These are phyloP conservation scores for Rhodotorula sp. DNA, from an alignment of 1,284 basidiomycete genomes.

Conservation along the genomic window DNA sequence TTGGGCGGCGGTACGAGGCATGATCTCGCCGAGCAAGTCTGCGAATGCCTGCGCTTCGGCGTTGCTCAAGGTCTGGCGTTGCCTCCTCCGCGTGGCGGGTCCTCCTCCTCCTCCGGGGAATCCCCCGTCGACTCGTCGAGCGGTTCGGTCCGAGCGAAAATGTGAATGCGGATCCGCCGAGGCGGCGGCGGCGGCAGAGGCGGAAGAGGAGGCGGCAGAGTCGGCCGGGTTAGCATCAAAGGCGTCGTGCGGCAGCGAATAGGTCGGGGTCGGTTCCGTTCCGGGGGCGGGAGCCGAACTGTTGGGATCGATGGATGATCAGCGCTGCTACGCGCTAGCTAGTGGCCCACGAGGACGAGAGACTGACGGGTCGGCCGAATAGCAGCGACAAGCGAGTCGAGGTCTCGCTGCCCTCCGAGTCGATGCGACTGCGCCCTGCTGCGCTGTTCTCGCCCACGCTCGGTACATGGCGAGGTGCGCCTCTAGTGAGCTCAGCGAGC, in stretches of 20 bases:
- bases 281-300: too few relatives aligned
- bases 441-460: too few relatives aligned
- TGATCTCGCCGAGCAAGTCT: slow-evolving; percentile 34
- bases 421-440: too few relatives aligned
- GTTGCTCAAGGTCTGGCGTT: slow-evolving; percentile 27
- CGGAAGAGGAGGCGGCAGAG: background rate
- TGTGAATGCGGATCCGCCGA: background rate
- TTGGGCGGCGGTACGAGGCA: slow-evolving; percentile 22
- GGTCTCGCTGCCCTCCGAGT: too few relatives aligned
- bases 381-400: too few relatives aligned
- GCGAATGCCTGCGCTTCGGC: slow-evolving; percentile 31
- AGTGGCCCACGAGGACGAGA: too few relatives aligned
- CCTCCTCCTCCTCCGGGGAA: background rate
- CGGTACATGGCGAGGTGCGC: too few relatives aligned
- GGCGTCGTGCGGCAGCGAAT: slow-evolving; percentile 19
- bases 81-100: slow-evolving; percentile 1
- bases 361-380: too few relatives aligned
- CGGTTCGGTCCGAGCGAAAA: background rate
- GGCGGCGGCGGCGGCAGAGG: background rate
- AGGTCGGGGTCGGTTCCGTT: background rate
- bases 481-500: too few relatives aligned
- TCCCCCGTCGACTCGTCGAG: too few relatives aligned
- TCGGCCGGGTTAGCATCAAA: background rate
- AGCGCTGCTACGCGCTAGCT: too few relatives aligned
- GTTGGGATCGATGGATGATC: too few relatives aligned